Conservation (phyloP, 305 asterid genomes). For the Plantago coronopus region DNA sequence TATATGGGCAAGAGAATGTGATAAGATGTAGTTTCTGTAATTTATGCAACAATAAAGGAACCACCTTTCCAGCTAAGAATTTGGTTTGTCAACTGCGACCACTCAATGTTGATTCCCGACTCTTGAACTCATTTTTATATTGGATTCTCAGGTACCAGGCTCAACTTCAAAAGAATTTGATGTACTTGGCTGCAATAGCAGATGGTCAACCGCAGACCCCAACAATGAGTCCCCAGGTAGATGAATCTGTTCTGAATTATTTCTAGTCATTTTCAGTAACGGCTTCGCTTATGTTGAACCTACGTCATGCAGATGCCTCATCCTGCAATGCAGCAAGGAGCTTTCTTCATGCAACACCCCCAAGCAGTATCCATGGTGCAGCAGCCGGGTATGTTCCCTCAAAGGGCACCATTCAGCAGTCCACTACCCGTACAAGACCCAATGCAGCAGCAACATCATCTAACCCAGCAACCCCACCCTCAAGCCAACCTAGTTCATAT, state of each 20-base stretch:
- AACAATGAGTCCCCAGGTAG: constrained; percentile 66
- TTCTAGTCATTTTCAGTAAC: constrained; percentile 6
- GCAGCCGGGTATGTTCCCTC: constrained; percentile 57
- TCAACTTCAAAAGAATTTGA: constrained; percentile 85
- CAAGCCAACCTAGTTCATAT: constrained; percentile 42
- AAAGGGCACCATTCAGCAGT: constrained; percentile 46
- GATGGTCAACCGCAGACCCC: constrained; percentile 93
- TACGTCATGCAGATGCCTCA: constrained; percentile 59
- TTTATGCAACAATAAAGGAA: no score
- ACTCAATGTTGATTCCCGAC: not conserved
- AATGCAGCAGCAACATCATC: constrained; percentile 37
- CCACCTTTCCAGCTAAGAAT: not conserved
- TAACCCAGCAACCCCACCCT: constrained; percentile 14
- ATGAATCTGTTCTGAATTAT: not conserved
- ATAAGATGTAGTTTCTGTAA: no score
- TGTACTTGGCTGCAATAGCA: constrained; percentile 97
- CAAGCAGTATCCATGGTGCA: constrained; percentile 62
- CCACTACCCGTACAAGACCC: constrained; percentile 53
- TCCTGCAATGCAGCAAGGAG: constrained; percentile 76
- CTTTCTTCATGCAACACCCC: constrained; percentile 73
- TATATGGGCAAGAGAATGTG: no score
- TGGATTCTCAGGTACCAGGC: constrained; percentile 69
- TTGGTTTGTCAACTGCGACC: not conserved
- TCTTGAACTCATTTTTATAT: constrained; percentile 19
- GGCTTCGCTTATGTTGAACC: constrained; percentile 1